These are phyloP conservation scores for Astraeus odoratus DNA, from an alignment of 768 basidiomycete genomes.

Conservation along the genomic window DNA sequence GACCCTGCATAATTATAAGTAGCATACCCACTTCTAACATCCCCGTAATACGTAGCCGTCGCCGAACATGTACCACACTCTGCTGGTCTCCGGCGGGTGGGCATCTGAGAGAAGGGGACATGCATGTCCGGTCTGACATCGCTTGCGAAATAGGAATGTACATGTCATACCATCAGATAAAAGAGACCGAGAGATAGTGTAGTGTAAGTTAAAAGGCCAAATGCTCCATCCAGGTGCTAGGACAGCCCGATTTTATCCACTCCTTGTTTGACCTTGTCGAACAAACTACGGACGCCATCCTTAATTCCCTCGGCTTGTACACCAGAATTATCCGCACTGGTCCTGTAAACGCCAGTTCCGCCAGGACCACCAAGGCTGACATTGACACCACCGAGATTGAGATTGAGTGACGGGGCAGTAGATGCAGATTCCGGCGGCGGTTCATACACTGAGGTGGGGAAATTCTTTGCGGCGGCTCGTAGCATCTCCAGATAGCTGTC, in stretches of 20 bases:
- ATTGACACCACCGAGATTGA: slow-evolving; percentile 89
- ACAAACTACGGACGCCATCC: slow-evolving; percentile 80
- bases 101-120: too few relatives aligned
- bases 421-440: slow-evolving; percentile 70
- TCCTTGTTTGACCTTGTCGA: slow-evolving; percentile 86
- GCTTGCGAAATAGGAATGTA: too few relatives aligned
- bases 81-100: too few relatives aligned
- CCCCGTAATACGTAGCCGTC: too few relatives aligned
- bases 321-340: slow-evolving; percentile 63
- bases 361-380: slow-evolving; percentile 86
- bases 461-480: slow-evolving; percentile 56
- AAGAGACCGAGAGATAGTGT: too few relatives aligned
- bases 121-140: too few relatives aligned
- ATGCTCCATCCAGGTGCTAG: slow-evolving; percentile 1
- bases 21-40: too few relatives aligned
- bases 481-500: slow-evolving; percentile 86
- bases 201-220: not conserved
- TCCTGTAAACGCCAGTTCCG: slow-evolving; percentile 80
- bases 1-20: too few relatives aligned
- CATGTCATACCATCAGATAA: too few relatives aligned
- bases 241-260: slow-evolving; percentile 53
- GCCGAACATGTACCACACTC: too few relatives aligned
- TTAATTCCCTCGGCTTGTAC: slow-evolving; percentile 83
- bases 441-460: slow-evolving; percentile 61
- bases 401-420: slow-evolving; percentile 74